Evolutionary conservation across 106 monocot genomes (phyloP), one percentile per base, ranked within the genome.

Genomic region (Platanthera guangdongensis): DNA sequence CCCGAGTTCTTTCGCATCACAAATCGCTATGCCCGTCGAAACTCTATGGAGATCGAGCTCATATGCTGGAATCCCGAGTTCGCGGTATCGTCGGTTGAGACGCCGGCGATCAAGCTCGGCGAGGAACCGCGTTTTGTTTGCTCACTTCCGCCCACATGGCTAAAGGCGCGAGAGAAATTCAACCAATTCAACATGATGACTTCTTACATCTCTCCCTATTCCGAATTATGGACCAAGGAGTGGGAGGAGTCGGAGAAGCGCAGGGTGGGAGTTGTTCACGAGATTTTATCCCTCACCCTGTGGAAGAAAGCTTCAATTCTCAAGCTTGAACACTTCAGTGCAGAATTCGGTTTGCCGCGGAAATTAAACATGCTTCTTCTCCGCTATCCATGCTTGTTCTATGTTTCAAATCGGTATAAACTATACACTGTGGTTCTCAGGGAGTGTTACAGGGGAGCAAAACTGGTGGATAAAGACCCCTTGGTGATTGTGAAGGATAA

Each of bases 271-370:
- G 78, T 88, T 63, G 80, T 92, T 9, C 97, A 92, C 54, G 97
- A 97, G 86, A 52, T 97, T 74, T 82, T 97, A 9, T 97, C 97
- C 0, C 71, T 94, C 69, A 94, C 89, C 0, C 71, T 92, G 76
- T 99, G 94, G 93, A 99, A 90, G 84, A 99, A 94, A 85, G 80
- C 84, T 8, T 99, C 97, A 1, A 89, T 99, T 51, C 52, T 80
- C 80, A 99, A 99, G 80, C 75, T 99, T 81, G 91, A 89, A 70
- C 89, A 90, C 47, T 94, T 99, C 49, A 87, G 78, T 70, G 82
- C 82, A 79, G 97, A 99, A 74, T 99, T 99, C 47, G 86, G 88
- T 7, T 75, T 99, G 80, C 94, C 91, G 14, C 86, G 90, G 75
- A 78, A 77, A 59, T 64, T 90, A 64, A 90, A 86, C 32, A 6